Percentiles rank a stretch among this genome's conserved stretches.
Evolutionary conservation across 371 early-diverging fungal genomes (phyloP).

Genomic region (Lichtheimia ornata): DNA sequence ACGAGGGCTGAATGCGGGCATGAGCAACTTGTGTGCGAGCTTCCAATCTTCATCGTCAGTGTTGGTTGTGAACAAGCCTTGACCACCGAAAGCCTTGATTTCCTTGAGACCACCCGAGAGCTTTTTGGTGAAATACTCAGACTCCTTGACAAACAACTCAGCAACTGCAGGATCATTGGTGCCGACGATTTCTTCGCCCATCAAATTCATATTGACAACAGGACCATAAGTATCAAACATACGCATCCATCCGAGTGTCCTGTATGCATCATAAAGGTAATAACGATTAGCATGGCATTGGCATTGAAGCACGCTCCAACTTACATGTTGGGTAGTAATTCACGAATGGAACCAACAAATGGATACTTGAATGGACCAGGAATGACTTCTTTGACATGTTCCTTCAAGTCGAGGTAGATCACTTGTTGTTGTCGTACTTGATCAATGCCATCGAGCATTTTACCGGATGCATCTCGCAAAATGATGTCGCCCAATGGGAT

Average conservation of each 20-base stretch:
- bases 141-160: conserved; percentile 36
- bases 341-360: conserved; percentile 30
- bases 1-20: conserved; percentile 51
- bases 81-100: conserved; percentile 39
- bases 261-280: not conserved
- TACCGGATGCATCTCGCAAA: conserved; percentile 17
- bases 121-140: conserved; percentile 47
- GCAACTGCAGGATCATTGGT: conserved; percentile 44
- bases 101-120: conserved; percentile 25
- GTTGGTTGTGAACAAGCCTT: conserved; percentile 50
- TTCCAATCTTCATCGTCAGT: conserved; percentile 47
- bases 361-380: conserved; percentile 31
- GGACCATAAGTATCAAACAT: conserved; percentile 34
- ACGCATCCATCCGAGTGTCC: conserved; percentile 14
- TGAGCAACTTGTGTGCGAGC: conserved; percentile 53
- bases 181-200: conserved; percentile 14
- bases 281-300: not conserved
- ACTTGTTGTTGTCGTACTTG: conserved; percentile 27
- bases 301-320: not conserved
- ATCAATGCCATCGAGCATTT: conserved; percentile 24
- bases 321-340: conserved; percentile 29
- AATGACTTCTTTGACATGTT: conserved; percentile 22
- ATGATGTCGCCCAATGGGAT: conserved; percentile 15
- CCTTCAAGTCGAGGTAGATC: conserved; percentile 22
- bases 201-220: conserved; percentile 18